A percentile compares a stretch with the other conserved stretches of the same genome.
These are phyloP conservation scores for Xylogone sp. DNA, from an alignment of 2,329 filamentous ascomycete species.

Conservation along the genomic window DNA sequence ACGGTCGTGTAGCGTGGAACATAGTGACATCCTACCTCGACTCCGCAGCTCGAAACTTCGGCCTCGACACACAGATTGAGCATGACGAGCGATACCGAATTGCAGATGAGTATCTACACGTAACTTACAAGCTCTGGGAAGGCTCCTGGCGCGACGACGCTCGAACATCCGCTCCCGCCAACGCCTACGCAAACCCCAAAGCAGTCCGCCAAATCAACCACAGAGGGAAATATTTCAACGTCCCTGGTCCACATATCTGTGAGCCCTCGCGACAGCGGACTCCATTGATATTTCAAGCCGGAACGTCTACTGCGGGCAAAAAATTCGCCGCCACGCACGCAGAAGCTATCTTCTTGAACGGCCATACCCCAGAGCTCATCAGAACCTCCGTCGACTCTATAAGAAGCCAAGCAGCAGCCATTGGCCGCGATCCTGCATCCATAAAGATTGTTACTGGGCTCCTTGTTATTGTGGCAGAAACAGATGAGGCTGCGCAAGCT, in stretches of 20 bases:
- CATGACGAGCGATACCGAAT: slow-evolving; percentile 65
- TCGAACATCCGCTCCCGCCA: slow-evolving; percentile 54
- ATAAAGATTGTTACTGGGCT: slow-evolving; percentile 68
- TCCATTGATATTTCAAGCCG: slow-evolving; percentile 65
- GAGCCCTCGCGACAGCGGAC: slow-evolving; percentile 64
- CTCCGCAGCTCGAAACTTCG: slow-evolving; percentile 61
- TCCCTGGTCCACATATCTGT: slow-evolving; percentile 63
- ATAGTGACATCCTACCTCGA: slow-evolving; percentile 68
- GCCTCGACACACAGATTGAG: slow-evolving; percentile 50
- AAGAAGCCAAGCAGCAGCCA: slow-evolving; percentile 47
- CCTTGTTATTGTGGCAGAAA: slow-evolving; percentile 60
- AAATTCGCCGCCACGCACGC: slow-evolving; percentile 66
- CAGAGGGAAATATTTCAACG: slow-evolving; percentile 57
- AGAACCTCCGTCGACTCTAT: slow-evolving; percentile 61
- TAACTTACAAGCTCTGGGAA: slow-evolving; percentile 63
- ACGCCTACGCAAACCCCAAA: slow-evolving; percentile 55
- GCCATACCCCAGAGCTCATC: slow-evolving; percentile 59
- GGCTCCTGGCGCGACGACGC: slow-evolving; percentile 66
- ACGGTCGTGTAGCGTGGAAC: slow-evolving; percentile 46
- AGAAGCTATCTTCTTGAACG: slow-evolving; percentile 67
- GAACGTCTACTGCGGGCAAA: slow-evolving; percentile 62
- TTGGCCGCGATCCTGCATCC: slow-evolving; percentile 51
- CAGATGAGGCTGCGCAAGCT: slow-evolving; percentile 60
- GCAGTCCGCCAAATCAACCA: slow-evolving; percentile 65
- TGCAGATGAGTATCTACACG: slow-evolving; percentile 60